Base-by-base conservation (phyloP, 2,329 filamentous ascomycete genomes). In the Penicillium sclerotigenum region DNA sequence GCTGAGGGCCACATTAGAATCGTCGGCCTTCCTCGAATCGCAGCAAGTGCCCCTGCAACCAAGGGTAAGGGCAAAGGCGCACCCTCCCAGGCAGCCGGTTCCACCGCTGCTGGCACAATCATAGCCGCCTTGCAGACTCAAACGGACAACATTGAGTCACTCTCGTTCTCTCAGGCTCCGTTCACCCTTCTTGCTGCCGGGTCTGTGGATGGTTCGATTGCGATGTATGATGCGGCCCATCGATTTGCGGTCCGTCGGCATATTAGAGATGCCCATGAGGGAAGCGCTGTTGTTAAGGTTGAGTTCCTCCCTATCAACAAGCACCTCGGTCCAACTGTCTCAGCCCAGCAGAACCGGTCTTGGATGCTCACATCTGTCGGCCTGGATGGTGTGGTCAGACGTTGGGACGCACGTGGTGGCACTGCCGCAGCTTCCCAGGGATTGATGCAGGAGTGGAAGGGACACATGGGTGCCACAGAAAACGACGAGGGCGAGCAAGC, bases 241-340 rank as follows among this genome's bases (percentile, higher is more conserved):
- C 86, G 89, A 50, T 97, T 96, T 69, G 89, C 91, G 3, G 85
- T 95, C n/a, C 83, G 94, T 49, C 80, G 90, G 52, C 87, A 91
- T 69, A 90, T 97, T 62, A 81, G 83, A 48, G 88, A 88, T 47
- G 92, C 90, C 1, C 93, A 96, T 72, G 89, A 92, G 62, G 89
- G 90, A n/a, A 88, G 88, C 67, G 88, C 90, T 1, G 90, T 99
- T 20, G 93, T 97, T 59, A 93, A 95, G 75, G 86, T 97, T 5
- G 91, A 97, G 58, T 99, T 96, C 68, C 83, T 96, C 24, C 69
- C 56, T 80, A 69, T 77, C 70, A 71, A 75, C 62, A 70, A 63
- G 34, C 71, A 73, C 5, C 67, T 67, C n/a, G 55, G 65, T 48
- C 52, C 66, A 54, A 28, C 64, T 45, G 66, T 65, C 14, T 59